Base-by-base conservation (phyloP, 257 asterid species). In the Nicotiana tomentosiformis region DNA sequence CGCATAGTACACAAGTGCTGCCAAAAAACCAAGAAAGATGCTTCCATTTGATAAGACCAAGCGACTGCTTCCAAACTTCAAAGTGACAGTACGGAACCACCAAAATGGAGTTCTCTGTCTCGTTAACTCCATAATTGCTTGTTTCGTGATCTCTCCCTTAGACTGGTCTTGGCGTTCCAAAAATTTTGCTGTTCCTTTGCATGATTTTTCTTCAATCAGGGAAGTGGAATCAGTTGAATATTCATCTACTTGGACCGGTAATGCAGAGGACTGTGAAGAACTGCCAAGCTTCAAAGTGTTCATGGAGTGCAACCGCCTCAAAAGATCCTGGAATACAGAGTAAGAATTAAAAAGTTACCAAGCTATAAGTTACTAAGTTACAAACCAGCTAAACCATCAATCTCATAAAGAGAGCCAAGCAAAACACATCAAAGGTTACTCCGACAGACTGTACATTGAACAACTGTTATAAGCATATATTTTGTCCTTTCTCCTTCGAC, bases 11-110 rank as follows among this genome's bases (percentile, higher is more conserved):
- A 89, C 57, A 67, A 90, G 78, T 89, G 92, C 66, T 46, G 91
- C 66, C 77, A 93, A 77, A 80, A 88, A 86, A 65, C 90, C 91
- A 81, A 93, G 82, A 57, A 91, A 85, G 81, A 94, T 61, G 69
- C 90, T 95, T 85, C 94, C 93, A 84, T 87, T 94, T 70, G 97
- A 92, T 80, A 96, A 30, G 49, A 82, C 86, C 58, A 93, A 72
- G 76, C 62, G 88, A 83, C 74, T 60, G 77, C 79, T 89, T 68
- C 97, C 93, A 9, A 94, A 81, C 91, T 91, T 94, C 85, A 92
- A 84, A 66, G 87, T 90, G 83, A 93, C 49, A 62, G 87, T 87
- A 46, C 90, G 97, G 85, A 92, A 94, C 97, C 96, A 96, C 93
- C 90, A 86, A 64, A 86, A 83, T 83, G 90, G 93, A 87, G 79